phyloP scores from a whole-genome alignment of 1,139 yeast species.

The Suhomyces kunorum region DNA sequence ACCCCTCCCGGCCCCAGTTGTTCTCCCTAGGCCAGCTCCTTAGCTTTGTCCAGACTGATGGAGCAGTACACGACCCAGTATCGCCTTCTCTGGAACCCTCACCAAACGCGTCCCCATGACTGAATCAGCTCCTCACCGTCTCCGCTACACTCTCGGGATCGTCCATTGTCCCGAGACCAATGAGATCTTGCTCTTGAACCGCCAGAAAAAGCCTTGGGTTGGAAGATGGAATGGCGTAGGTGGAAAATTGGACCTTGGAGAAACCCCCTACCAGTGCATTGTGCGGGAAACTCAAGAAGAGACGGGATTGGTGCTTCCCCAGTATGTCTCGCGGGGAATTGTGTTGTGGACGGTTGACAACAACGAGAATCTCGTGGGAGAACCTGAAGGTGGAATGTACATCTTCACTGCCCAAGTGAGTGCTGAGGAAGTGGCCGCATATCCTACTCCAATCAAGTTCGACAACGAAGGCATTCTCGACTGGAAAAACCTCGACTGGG shows the following conservation, averaged over 20 bases:
- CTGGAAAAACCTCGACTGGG: slow-evolving; percentile 47
- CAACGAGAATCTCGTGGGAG: slow-evolving; percentile 12
- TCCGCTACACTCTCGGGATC: slow-evolving; percentile 43
- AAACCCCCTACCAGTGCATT: slow-evolving; percentile 42
- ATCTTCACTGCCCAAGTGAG: slow-evolving; percentile 41
- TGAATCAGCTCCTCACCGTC: slow-evolving; percentile 1
- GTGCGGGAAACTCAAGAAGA: slow-evolving; percentile 48
- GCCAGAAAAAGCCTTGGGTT: slow-evolving; percentile 53
- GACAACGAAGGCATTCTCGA: slow-evolving; percentile 48
- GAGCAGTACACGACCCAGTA: background rate
- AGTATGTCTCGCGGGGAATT: slow-evolving; percentile 37
- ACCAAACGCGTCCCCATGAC: slow-evolving; percentile 7
- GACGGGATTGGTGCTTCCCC: slow-evolving; percentile 37
- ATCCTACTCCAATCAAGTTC: slow-evolving; percentile 25
- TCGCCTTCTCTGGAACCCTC: background rate
- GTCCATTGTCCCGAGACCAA: slow-evolving; percentile 36
- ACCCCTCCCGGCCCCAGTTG: background rate
- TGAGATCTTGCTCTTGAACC: slow-evolving; percentile 39
- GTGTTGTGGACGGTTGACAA: slow-evolving; percentile 38
- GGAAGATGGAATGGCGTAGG: slow-evolving; percentile 57
- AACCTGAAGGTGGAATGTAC: slow-evolving; percentile 42
- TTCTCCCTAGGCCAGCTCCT: background rate
- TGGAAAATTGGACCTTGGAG: slow-evolving; percentile 43
- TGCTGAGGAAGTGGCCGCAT: slow-evolving; percentile 27
- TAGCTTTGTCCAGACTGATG: background rate